Percentiles rank a stretch among this genome's conserved stretches.
These are phyloP conservation scores for Limnomonas spitsbergensis DNA, from an alignment of 139 green algal genomes.

Conservation along the genomic window DNA sequence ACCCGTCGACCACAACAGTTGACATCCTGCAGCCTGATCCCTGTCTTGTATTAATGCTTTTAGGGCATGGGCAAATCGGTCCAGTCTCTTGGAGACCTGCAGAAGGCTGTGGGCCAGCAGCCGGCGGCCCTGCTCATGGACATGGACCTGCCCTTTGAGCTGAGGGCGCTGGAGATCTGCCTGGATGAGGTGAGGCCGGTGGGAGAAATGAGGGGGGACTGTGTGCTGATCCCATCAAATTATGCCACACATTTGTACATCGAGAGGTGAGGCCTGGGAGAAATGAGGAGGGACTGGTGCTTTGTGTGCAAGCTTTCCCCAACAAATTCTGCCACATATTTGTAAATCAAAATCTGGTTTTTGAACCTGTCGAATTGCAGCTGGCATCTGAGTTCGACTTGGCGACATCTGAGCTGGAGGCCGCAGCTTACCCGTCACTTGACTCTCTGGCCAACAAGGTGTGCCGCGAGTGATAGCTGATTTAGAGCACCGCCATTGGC, in stretches of 20 bases:
- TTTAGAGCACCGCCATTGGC: no score
- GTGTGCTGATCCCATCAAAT: no score
- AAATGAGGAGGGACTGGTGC: no score
- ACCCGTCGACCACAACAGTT: no score
- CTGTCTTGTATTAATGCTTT: no score
- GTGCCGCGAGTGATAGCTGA: neutral
- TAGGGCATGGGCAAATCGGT: conserved; percentile 2
- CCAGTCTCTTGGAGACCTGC: conserved; percentile 22
- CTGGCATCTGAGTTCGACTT: conserved; percentile 69
- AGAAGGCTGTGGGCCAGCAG: conserved; percentile 9
- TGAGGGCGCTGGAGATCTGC: conserved; percentile 37
- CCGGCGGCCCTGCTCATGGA: conserved; percentile 1
- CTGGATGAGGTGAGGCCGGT: conserved; percentile 26
- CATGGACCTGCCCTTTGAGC: conserved; percentile 39
- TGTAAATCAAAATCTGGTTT: no score
- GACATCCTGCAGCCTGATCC: no score
- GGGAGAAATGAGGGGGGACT: neutral
- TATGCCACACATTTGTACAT: no score
- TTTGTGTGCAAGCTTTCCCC: no score
- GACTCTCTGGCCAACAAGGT: conserved; percentile 81
- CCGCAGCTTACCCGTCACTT: conserved; percentile 74
- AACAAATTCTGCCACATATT: no score
- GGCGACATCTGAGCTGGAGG: conserved; percentile 77
- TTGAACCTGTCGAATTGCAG: conserved; percentile 25
- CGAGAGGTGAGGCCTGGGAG: no score